phyloP scores from a whole-genome alignment of 371 early-diverging fungal species.

The Mucor indicus region DNA sequence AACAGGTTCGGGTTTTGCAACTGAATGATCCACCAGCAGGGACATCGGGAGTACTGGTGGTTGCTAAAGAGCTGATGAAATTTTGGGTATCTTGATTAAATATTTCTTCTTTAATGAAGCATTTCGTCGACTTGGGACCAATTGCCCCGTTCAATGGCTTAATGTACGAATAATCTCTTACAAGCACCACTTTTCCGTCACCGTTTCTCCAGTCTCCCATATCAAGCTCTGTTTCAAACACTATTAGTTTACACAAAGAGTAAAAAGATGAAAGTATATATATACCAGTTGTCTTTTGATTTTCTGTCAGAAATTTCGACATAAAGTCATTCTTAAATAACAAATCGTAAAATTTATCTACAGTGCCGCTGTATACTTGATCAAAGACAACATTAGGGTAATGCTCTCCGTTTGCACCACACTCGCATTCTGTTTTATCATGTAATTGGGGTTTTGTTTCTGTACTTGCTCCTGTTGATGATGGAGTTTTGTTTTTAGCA shows the following conservation, averaged over 20 bases:
- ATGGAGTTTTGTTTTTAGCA: too few species aligned
- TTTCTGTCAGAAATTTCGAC: constrained; percentile 34
- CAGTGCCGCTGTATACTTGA: constrained; percentile 43
- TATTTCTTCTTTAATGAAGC: constrained; percentile 57
- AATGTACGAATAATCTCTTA: constrained; percentile 31
- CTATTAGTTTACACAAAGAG: too few species aligned
- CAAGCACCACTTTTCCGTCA: constrained; percentile 7
- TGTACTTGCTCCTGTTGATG: too few species aligned
- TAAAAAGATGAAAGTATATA: not conserved
- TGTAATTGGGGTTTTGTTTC: too few species aligned
- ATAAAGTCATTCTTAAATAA: constrained; percentile 41
- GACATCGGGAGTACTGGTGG: constrained; percentile 76
- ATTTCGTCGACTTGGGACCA: constrained; percentile 71
- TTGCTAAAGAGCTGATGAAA: constrained; percentile 54
- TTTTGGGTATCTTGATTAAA: constrained; percentile 52
- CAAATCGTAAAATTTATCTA: constrained; percentile 50
- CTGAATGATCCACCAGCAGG: constrained; percentile 82
- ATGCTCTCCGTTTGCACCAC: constrained; percentile 49
- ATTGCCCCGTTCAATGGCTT: constrained; percentile 36
- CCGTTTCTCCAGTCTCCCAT: constrained; percentile 35
- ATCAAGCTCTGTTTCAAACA: constrained; percentile 33
- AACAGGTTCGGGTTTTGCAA: constrained; percentile 72
- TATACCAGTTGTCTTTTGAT: constrained; percentile 47
- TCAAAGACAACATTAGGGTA: constrained; percentile 48
- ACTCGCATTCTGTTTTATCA: constrained; percentile 46